phyloP scores from a whole-genome alignment of 1,284 basidiomycete genomes.

The Ceratobasidium sp. region DNA sequence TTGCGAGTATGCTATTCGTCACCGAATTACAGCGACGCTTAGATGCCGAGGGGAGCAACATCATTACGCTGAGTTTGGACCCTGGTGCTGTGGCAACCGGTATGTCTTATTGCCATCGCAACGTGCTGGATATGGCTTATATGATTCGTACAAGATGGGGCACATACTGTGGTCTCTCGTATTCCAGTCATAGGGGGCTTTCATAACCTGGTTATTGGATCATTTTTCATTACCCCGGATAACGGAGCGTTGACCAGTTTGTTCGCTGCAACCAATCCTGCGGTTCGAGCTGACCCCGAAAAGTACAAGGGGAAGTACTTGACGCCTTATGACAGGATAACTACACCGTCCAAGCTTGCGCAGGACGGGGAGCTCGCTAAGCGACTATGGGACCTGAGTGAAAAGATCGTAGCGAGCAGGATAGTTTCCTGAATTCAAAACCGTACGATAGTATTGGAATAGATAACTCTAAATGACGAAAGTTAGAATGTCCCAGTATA shows the following conservation, averaged over 20 bases:
- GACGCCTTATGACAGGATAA: constrained; percentile 45
- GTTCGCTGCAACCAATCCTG: constrained; percentile 48
- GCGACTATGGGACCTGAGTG: constrained; percentile 43
- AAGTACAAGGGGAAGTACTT: constrained; percentile 47
- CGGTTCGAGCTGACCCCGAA: constrained; percentile 44
- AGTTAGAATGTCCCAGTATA: no score
- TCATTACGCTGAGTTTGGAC: constrained; percentile 39
- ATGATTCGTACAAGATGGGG: not conserved
- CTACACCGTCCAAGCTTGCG: constrained; percentile 25
- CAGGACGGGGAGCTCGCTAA: constrained; percentile 39
- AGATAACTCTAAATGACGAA: no score
- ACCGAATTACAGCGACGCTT: constrained; percentile 43
- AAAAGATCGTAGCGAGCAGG: constrained; percentile 35
- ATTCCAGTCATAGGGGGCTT: constrained; percentile 2
- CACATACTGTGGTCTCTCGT: not conserved
- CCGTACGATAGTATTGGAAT: no score
- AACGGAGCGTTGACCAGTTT: constrained; percentile 48
- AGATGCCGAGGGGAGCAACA: constrained; percentile 41
- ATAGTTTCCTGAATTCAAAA: no score
- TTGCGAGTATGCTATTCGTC: constrained; percentile 44
- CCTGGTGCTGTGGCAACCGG: constrained; percentile 43
- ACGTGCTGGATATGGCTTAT: not conserved
- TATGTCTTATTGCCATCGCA: not conserved
- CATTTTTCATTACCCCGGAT: constrained; percentile 43
- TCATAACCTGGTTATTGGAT: not conserved